Evolutionary conservation across 1,284 basidiomycete genomes (phyloP).

Genomic region (Phylloboletellus chloephorus): DNA sequence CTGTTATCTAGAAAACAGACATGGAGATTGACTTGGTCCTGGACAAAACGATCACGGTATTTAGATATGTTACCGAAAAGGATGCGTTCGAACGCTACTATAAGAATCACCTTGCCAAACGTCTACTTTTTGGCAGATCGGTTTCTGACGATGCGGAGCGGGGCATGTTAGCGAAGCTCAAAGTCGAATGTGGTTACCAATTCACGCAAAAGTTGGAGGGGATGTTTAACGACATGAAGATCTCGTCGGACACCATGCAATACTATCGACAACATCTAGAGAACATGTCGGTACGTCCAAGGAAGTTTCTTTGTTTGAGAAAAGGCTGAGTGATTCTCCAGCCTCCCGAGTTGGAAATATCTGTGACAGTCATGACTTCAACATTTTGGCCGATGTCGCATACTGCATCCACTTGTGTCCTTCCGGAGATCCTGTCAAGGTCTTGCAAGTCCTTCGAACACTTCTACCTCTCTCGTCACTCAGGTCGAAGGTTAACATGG

Average conservation of each 20-base stretch:
- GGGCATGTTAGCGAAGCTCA: constrained; percentile 97
- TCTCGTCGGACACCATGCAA: constrained; percentile 80
- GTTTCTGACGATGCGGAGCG: constrained; percentile 97
- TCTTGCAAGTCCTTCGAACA: constrained; percentile 77
- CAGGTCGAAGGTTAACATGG: constrained; percentile 89
- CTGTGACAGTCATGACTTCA: constrained; percentile 87
- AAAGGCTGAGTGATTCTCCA: constrained; percentile 30
- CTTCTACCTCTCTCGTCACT: constrained; percentile 88
- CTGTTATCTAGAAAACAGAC: constrained; percentile 79
- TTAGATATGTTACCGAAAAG: constrained; percentile 93
- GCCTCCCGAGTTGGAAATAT: constrained; percentile 72
- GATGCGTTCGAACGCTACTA: constrained; percentile 99
- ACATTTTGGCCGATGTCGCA: constrained; percentile 88
- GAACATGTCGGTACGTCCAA: constrained; percentile 46
- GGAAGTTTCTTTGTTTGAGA: background rate
- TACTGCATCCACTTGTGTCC: constrained; percentile 54
- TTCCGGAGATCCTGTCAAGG: constrained; percentile 62
- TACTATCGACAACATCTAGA: constrained; percentile 63
- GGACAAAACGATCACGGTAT: constrained; percentile 94
- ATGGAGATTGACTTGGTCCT: constrained; percentile 84
- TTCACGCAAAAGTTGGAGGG: constrained; percentile 98
- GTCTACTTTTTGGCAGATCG: constrained; percentile 80
- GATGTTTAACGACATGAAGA: constrained; percentile 98
- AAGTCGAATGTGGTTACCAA: constrained; percentile 93
- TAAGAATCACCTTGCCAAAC: constrained; percentile 92